Conservation (phyloP, 2,329 filamentous ascomycete species). For the Xylariaceae sp. region DNA sequence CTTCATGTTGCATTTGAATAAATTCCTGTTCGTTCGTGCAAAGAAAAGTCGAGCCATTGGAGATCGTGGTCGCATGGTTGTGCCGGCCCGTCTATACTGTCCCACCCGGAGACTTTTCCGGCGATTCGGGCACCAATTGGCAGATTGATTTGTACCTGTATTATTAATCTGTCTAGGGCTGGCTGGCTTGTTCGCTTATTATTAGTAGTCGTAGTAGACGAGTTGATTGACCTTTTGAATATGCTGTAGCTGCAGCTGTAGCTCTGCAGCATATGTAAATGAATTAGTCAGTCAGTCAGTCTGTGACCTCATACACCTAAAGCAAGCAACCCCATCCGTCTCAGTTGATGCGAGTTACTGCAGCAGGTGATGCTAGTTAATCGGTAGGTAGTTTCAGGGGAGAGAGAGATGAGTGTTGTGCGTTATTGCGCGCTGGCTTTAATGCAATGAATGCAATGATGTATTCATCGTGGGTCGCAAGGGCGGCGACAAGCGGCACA, state of each 20-base stretch:
- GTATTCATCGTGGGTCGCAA: conserved; percentile 15
- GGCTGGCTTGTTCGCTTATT: not conserved
- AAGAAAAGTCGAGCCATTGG: conserved; percentile 2
- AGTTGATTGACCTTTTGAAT: no score
- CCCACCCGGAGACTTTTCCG: conserved; percentile 11
- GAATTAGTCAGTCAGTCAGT: not conserved
- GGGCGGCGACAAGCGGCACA: conserved; percentile 13
- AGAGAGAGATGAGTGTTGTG: not conserved
- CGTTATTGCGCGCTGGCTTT: conserved; percentile 7
- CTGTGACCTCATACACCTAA: not conserved
- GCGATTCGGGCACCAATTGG: not conserved
- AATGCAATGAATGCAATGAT: conserved; percentile 9
- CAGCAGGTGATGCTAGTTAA: not conserved
- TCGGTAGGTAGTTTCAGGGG: conserved; percentile 14
- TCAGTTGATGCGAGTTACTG: conserved; percentile 6
- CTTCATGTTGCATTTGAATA: no score
- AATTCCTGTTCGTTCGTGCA: no score
- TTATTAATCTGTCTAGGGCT: conserved; percentile 29
- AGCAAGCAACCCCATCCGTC: conserved; percentile 1
- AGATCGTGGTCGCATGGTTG: conserved; percentile 5
- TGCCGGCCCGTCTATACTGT: not conserved
- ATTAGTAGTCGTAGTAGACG: not conserved
- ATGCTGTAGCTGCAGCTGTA: no score
- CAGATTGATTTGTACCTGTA: not conserved
- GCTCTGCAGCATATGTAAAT: not conserved